Percentiles rank a stretch among this genome's conserved stretches.
Conservation (phyloP, 75 land plant species). For the Chamaecyparis obtusa region DNA sequence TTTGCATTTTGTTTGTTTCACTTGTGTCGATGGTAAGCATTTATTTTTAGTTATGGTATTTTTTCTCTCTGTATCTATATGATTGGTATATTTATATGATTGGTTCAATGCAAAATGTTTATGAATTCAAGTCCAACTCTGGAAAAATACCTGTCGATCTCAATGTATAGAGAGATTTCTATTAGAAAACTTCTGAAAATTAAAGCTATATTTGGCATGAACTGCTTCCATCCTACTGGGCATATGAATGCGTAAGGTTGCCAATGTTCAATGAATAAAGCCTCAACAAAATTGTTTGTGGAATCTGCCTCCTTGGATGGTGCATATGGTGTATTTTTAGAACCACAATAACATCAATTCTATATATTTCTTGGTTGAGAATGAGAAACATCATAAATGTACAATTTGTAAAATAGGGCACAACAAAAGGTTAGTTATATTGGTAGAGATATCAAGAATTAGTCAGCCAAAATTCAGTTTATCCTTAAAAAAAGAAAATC, state of each 20-base stretch:
- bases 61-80: background rate
- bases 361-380: background rate
- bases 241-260: background rate
- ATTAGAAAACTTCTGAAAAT: background rate
- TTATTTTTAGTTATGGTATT: background rate
- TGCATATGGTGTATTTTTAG: background rate
- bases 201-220: background rate
- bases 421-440: too few relatives aligned
- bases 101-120: background rate
- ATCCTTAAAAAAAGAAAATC: too few relatives aligned
- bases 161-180: background rate
- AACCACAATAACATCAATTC: background rate
- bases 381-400: background rate
- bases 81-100: background rate
- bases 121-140: background rate
- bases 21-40: conserved; percentile 88
- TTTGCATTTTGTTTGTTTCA: conserved; percentile 89
- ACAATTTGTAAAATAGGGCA: background rate
- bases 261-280: background rate
- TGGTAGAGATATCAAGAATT: too few relatives aligned
- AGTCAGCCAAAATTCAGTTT: too few relatives aligned
- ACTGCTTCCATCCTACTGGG: background rate
- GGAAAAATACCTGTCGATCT: background rate
- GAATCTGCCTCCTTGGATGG: background rate
- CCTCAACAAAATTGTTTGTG: background rate